phyloP scores from a whole-genome alignment of 176 grass and related monocot species.

The Dendrocalamus sinicus region DNA sequence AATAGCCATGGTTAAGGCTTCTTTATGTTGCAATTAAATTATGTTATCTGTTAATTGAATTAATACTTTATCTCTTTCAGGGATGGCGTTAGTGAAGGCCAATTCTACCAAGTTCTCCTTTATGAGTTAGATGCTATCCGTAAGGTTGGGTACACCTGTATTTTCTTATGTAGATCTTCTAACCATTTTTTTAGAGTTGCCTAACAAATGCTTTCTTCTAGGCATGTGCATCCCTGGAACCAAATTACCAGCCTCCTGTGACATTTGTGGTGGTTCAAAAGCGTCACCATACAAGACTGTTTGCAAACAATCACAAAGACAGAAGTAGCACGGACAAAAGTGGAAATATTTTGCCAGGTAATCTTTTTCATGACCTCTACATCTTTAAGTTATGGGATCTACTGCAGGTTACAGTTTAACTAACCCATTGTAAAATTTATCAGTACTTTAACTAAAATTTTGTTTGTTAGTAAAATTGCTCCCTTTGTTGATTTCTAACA shows the following conservation, averaged over 20 bases:
- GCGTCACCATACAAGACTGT: constrained; percentile 95
- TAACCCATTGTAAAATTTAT: not conserved
- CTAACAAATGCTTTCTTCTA: constrained; percentile 49
- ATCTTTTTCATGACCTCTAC: constrained; percentile 31
- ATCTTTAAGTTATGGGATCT: constrained; percentile 16
- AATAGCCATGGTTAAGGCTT: not conserved
- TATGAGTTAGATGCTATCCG: constrained; percentile 98
- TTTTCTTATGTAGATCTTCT: constrained; percentile 7
- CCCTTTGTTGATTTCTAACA: not conserved
- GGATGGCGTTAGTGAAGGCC: constrained; percentile 98
- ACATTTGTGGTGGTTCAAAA: constrained; percentile 99
- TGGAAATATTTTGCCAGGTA: constrained; percentile 98
- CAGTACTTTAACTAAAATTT: not conserved
- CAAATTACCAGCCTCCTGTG: constrained; percentile 99
- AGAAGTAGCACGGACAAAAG: constrained; percentile 94
- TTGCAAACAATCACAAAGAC: constrained; percentile 98
- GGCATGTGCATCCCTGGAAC: constrained; percentile 96
- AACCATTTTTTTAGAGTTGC: not conserved
- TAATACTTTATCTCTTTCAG: constrained; percentile 48
- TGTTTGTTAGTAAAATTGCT: not conserved
- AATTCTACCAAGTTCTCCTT: constrained; percentile 98
- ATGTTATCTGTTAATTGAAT: constrained; percentile 10
- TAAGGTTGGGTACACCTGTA: constrained; percentile 64
- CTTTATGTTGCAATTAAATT: constrained; percentile 6
- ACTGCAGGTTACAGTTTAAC: not conserved